Conservation (phyloP, 2,329 filamentous ascomycete species). For the Nemania abortiva region DNA sequence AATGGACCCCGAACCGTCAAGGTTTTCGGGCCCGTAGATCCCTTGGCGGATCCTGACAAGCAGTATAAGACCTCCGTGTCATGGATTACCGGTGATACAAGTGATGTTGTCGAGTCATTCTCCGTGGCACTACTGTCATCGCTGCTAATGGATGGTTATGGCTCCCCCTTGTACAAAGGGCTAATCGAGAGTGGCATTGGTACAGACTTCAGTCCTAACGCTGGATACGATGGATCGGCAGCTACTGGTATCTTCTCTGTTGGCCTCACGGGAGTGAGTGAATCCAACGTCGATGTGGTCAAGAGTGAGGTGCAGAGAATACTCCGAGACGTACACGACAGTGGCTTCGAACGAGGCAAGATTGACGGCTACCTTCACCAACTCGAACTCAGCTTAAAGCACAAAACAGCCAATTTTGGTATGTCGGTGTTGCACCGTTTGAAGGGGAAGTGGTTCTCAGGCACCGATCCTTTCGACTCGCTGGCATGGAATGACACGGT, state of each 20-base stretch:
- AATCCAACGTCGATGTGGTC: conserved; percentile 81
- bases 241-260: conserved; percentile 88
- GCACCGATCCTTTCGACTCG: conserved; percentile 89
- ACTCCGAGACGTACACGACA: conserved; percentile 74
- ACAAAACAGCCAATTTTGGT: conserved; percentile 96
- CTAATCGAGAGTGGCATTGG: conserved; percentile 91
- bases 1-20: conserved; percentile 76
- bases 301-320: conserved; percentile 80
- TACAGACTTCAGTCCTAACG: conserved; percentile 94
- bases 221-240: conserved; percentile 86
- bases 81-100: conserved; percentile 88
- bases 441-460: conserved; percentile 95
- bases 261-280: conserved; percentile 88
- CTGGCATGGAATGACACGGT: conserved; percentile 93
- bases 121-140: conserved; percentile 85
- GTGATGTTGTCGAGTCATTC: conserved; percentile 88
- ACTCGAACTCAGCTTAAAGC: conserved; percentile 90
- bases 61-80: conserved; percentile 95
- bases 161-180: conserved; percentile 89
- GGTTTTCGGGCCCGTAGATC: conserved; percentile 85
- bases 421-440: conserved; percentile 90
- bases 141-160: conserved; percentile 91
- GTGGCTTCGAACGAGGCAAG: conserved; percentile 89
- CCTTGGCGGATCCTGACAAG: conserved; percentile 84
- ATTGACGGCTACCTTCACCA: conserved; percentile 95